Conservation (phyloP, 768 basidiomycete genomes). For the Phaeotremella skinneri region DNA sequence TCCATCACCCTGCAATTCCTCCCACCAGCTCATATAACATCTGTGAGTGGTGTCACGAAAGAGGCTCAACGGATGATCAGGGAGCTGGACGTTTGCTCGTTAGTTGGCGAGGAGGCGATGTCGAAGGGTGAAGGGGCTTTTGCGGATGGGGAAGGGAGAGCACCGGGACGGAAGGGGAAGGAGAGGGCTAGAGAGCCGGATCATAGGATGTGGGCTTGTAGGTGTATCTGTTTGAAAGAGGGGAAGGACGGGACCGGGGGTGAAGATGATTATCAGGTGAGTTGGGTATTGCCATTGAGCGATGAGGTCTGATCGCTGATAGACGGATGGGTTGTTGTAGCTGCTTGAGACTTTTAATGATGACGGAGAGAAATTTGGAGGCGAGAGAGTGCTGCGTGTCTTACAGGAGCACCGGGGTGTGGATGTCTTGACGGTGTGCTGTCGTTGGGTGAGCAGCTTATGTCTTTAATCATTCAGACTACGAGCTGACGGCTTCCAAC, state of each 20-base stretch:
- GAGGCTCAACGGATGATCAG: conserved; percentile 32
- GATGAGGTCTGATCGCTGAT: neutral
- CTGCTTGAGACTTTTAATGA: conserved; percentile 39
- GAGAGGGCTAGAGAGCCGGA: conserved; percentile 45
- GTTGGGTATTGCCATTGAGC: neutral
- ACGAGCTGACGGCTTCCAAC: too few species aligned
- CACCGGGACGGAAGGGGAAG: conserved; percentile 13
- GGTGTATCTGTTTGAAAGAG: conserved; percentile 34
- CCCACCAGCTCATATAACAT: conserved; percentile 24
- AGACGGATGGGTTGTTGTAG: conserved; percentile 12
- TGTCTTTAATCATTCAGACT: neutral
- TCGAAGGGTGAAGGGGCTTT: conserved; percentile 36
- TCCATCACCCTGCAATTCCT: conserved; percentile 32
- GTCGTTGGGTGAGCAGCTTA: conserved; percentile 39
- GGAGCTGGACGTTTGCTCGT: conserved; percentile 33
- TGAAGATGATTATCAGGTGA: conserved; percentile 45
- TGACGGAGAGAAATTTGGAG: conserved; percentile 45
- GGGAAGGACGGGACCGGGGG: conserved; percentile 44
- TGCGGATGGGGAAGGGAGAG: conserved; percentile 31
- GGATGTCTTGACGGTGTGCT: conserved; percentile 41
- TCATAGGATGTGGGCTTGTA: conserved; percentile 47
- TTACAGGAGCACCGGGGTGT: conserved; percentile 34
- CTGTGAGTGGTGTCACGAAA: conserved; percentile 29
- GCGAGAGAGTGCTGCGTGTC: conserved; percentile 33
- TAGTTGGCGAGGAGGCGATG: conserved; percentile 24